These are phyloP conservation scores for Tetrastigma voinierianum DNA, from an alignment of 164 flowering plant genomes.

Conservation along the genomic window DNA sequence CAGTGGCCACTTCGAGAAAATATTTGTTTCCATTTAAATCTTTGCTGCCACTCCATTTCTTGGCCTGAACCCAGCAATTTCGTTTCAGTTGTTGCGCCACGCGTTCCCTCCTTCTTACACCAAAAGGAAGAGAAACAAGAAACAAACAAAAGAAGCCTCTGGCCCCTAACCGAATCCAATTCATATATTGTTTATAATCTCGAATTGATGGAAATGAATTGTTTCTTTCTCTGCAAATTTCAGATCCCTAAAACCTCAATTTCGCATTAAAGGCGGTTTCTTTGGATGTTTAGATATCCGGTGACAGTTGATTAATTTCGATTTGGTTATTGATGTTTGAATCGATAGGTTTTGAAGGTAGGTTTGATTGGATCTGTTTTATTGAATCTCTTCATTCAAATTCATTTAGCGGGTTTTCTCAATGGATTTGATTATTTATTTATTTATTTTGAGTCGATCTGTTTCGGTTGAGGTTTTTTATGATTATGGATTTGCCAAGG, in stretches of 20 bases:
- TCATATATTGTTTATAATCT: constrained; percentile 2
- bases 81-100: no score
- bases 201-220: neutral
- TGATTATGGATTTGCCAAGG: neutral
- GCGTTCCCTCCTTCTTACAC: no score
- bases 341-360: constrained; percentile 1
- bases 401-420: constrained; percentile 5
- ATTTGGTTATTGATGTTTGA: constrained; percentile 1
- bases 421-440: constrained; percentile 1
- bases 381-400: neutral
- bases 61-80: no score
- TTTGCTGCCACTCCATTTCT: constrained; percentile 1
- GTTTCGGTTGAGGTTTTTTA: neutral
- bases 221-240: neutral
- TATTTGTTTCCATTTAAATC: neutral
- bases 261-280: neutral
- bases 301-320: neutral
- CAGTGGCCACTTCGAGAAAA: neutral
- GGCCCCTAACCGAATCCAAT: neutral
- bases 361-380: neutral
- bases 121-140: no score
- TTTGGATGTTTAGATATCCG: neutral
- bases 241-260: constrained; percentile 11
- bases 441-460: neutral
- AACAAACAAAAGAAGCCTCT: no score